Conservation (phyloP, 345 rosid genomes). For the Carallia pectinifolia region DNA sequence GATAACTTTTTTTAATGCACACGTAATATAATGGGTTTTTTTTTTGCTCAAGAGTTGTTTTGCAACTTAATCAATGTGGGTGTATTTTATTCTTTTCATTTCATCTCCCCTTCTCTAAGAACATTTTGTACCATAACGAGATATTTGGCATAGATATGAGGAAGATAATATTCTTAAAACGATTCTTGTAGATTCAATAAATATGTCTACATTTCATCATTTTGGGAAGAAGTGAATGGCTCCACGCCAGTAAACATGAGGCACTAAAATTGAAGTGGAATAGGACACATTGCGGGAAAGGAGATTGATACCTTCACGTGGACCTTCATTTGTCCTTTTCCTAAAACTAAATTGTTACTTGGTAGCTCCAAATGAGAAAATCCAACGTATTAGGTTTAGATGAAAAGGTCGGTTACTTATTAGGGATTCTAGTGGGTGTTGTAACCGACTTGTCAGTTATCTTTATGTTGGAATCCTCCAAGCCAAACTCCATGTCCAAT, state of each 20-base stretch:
- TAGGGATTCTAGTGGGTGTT: background rate
- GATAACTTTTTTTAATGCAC: no score
- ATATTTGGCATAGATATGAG: no score
- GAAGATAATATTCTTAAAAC: no score
- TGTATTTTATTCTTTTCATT: no score
- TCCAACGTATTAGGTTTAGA: slow-evolving; percentile 2
- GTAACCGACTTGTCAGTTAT: background rate
- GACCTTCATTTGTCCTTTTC: slow-evolving; percentile 15
- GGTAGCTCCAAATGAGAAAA: slow-evolving; percentile 1
- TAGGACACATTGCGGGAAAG: background rate
- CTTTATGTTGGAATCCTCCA: background rate
- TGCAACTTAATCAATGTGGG: no score
- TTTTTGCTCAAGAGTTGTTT: no score
- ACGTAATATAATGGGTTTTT: no score
- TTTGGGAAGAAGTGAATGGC: no score
- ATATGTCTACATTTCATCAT: no score
- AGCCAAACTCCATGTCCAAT: background rate
- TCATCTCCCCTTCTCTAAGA: no score
- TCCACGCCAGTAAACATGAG: background rate
- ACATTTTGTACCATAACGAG: no score
- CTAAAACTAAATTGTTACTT: slow-evolving; percentile 3
- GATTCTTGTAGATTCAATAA: no score
- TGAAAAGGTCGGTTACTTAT: background rate
- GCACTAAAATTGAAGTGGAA: background rate
- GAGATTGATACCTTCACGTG: slow-evolving; percentile 19